Percentiles rank a stretch among this genome's conserved stretches.
phyloP scores from a whole-genome alignment of 2,329 filamentous ascomycete species.

The Diaporthe velutina region DNA sequence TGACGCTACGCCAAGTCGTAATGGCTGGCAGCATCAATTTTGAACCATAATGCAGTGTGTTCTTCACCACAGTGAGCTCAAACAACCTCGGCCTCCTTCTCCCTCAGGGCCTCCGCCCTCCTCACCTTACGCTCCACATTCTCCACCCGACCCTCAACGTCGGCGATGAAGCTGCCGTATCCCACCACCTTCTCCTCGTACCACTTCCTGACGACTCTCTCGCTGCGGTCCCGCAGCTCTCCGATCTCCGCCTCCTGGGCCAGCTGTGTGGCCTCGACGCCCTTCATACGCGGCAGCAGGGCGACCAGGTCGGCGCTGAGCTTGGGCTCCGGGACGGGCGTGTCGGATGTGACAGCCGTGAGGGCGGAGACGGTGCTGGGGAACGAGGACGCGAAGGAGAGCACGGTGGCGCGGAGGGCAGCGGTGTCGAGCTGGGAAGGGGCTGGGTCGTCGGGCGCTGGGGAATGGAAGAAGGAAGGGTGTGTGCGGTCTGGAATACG shows the following conservation, averaged over 20 bases:
- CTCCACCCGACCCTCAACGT: constrained; percentile 77
- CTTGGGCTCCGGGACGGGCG: constrained; percentile 67
- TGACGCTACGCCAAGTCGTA: not conserved
- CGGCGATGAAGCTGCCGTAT: constrained; percentile 76
- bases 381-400: constrained; percentile 68
- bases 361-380: constrained; percentile 69
- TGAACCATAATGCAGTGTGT: not conserved
- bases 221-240: constrained; percentile 74
- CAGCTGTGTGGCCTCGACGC: constrained; percentile 70
- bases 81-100: constrained; percentile 62
- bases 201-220: constrained; percentile 74
- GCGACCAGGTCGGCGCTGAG: constrained; percentile 69
- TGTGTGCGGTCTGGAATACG: constrained; percentile 61
- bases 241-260: constrained; percentile 74
- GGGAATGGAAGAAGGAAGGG: constrained; percentile 67
- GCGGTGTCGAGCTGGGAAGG: constrained; percentile 65
- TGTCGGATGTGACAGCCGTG: constrained; percentile 66
- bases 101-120: constrained; percentile 68
- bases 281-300: constrained; percentile 72
- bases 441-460: constrained; percentile 51
- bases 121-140: constrained; percentile 75
- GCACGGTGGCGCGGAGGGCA: constrained; percentile 66
- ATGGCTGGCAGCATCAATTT: not conserved
- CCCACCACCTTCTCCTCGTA: constrained; percentile 80
- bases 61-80: constrained; percentile 45